These are phyloP conservation scores for Furcasterigmium sp. DNA, from an alignment of 2,329 filamentous ascomycete genomes.

Conservation along the genomic window DNA sequence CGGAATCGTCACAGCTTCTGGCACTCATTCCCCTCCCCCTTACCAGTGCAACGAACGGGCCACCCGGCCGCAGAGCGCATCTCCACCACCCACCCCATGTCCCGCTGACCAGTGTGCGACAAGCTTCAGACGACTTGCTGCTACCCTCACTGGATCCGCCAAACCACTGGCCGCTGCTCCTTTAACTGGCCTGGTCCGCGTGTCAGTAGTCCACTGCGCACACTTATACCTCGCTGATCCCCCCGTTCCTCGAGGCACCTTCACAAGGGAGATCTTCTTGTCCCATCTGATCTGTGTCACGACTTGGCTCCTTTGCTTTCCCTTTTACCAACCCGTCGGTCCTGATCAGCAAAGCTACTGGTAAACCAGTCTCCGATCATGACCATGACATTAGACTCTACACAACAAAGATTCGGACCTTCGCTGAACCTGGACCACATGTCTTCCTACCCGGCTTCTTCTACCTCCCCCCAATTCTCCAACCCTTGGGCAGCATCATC, in stretches of 20 bases:
- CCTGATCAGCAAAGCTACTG: constrained; percentile 44
- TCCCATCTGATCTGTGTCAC: constrained; percentile 26
- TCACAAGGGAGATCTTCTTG: constrained; percentile 23
- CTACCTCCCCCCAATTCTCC: constrained; percentile 71
- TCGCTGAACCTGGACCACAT: constrained; percentile 75
- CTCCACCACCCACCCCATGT: constrained; percentile 27
- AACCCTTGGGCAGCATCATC: constrained; percentile 73
- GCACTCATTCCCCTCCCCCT: constrained; percentile 1
- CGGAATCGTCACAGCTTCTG: constrained; percentile 45
- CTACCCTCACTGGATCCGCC: constrained; percentile 21
- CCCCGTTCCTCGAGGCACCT: constrained; percentile 24
- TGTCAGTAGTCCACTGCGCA: constrained; percentile 14
- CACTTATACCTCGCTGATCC: constrained; percentile 49
- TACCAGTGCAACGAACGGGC: constrained; percentile 16
- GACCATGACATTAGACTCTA: constrained; percentile 93
- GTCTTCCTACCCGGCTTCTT: constrained; percentile 54
- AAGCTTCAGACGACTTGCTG: constrained; percentile 32
- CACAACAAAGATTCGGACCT: constrained; percentile 73
- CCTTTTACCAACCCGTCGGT: constrained; percentile 17
- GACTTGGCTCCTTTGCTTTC: constrained; percentile 32
- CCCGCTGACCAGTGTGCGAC: constrained; percentile 35
- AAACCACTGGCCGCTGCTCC: constrained; percentile 31
- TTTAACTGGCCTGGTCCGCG: constrained; percentile 20
- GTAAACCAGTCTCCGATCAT: constrained; percentile 47
- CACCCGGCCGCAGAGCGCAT: constrained; percentile 14